Conservation (phyloP, 2,329 filamentous ascomycete genomes). For the Davidsoniella neocaledoniae region DNA sequence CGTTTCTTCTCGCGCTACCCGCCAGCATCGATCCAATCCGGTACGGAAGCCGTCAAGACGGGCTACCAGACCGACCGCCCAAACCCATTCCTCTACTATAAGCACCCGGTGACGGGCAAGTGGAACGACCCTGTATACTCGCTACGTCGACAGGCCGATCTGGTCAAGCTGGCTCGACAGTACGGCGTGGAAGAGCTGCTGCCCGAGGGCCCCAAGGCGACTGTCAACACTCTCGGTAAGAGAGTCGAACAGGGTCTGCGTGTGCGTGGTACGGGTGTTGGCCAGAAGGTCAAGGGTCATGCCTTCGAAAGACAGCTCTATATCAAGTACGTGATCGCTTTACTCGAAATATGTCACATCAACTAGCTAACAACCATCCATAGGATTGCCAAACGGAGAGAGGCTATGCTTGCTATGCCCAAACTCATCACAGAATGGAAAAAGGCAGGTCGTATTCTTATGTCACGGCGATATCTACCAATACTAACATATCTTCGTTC, state of each 20-base stretch:
- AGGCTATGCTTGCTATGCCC: constrained; percentile 92
- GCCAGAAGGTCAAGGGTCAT: constrained; percentile 90
- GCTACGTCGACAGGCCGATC: constrained; percentile 71
- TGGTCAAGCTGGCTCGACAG: constrained; percentile 68
- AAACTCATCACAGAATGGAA: constrained; percentile 87
- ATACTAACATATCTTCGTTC: constrained; percentile 2
- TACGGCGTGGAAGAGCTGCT: constrained; percentile 69
- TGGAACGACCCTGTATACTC: constrained; percentile 78
- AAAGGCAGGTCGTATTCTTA: constrained; percentile 41
- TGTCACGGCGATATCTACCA: not conserved
- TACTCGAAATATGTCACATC: not conserved
- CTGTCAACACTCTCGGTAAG: constrained; percentile 50
- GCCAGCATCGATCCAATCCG: constrained; percentile 39
- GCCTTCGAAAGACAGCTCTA: constrained; percentile 77
- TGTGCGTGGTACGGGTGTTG: constrained; percentile 85
- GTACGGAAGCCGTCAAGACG: constrained; percentile 24
- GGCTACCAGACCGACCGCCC: constrained; percentile 39
- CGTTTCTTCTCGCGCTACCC: constrained; percentile 86
- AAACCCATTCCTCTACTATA: constrained; percentile 70
- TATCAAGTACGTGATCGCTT: constrained; percentile 37
- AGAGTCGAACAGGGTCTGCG: constrained; percentile 64
- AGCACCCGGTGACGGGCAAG: constrained; percentile 60
- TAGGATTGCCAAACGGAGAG: constrained; percentile 72
- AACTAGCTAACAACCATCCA: constrained; percentile 2
- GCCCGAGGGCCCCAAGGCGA: constrained; percentile 60